Base-by-base conservation (phyloP, 768 basidiomycete species). In the Lentinus brumalis region DNA sequence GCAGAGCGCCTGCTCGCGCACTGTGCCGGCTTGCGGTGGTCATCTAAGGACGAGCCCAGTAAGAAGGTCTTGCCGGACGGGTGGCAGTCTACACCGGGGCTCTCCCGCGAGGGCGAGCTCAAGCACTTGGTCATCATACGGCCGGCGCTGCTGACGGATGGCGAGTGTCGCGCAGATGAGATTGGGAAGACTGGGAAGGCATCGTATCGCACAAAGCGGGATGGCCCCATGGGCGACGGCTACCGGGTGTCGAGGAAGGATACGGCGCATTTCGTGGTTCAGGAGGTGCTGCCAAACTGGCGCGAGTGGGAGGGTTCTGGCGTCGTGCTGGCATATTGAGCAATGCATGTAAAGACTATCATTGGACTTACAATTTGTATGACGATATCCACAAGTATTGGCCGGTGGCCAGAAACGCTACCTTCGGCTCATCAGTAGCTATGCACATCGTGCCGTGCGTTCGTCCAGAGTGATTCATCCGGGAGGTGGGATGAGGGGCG, bases 221-320 rank as follows among this genome's bases (percentile, higher is more conserved):
- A 78, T 35, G 74, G 69, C 15, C 50, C 46, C 26, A 44, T 59
- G 11, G 4, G 32, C 3, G 60, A 70, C 15, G 75, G 75, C 4
- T 89, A 79, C 68, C 80, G 80, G n/a, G 68, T 90, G 4, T 86
- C 87, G 40, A 78, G 87, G 67, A 78, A 75, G 65, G 88, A 90
- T 67, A 84, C 86, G 2, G 85, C 83, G 1, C 86, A 89, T 73
- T 89, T 89, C 70, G 66, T 89, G 14, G 81, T 78, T 3, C 80
- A 87, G 50, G 77, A 72, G 0, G 66, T 80, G 21, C 41, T 75
- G 41, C 72, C 74, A 52, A 68, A 78, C n/a, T 87, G 88, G 88
- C 67, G 77, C 7, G 74, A 83, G 53, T 86, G 77, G 76, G 72
- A 77, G 61, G 81, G 82, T 21, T 84, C 83, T 68, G 67, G 76